Base-by-base conservation (phyloP, 805 yeast species). In the Blastobotrys attinorum region DNA sequence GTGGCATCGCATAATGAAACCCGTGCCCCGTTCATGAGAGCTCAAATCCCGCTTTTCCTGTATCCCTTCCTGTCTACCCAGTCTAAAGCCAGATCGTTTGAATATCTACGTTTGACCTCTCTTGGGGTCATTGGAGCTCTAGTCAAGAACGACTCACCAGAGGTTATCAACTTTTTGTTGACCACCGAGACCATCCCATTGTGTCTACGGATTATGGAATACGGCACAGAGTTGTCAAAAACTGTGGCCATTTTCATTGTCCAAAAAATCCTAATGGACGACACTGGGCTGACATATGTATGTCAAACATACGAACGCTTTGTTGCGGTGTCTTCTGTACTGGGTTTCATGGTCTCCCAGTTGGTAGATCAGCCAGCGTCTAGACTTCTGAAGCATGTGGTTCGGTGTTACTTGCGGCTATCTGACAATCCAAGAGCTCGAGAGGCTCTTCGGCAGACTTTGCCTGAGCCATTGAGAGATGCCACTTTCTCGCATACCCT, bases 131-230 rank as follows among this genome's bases (percentile, higher is more conserved):
- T 90, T 60, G 98, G 98, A 17, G 97, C 98, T 0, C 69, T 90
- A 44, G 97, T 92, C 21, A 90, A 92, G 56, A 90, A 89, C 62
- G 98, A 90, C 58, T 84, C 96, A 3, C 87, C 95, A 13, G 96
- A 90, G 54, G 97, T 90, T 36, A 89, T 92, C 49, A 84, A 84
- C 49, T 90, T 92, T 58, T 67, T 90, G 56, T 70, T 90, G 37
- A 81, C 96, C n/a, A 92, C 98, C 0, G 98, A 90, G 62, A 90
- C 92, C 54, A 94, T 92, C 27, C 98, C 98, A 3, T 67, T 92
- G 44, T 92, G 98, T 61, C 69, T 90, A 47, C 81, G 92, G 55
- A 90, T 92, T 49, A 90, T 90, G 95, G 97, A 90, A 61, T 79
- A 89, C 1, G 87, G 96, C 5, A 83, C 96, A 0, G 98, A 92